Evolutionary conservation across 495 filamentous ascomycete genomes (phyloP).

Genomic region (Xylaria telfairii): DNA sequence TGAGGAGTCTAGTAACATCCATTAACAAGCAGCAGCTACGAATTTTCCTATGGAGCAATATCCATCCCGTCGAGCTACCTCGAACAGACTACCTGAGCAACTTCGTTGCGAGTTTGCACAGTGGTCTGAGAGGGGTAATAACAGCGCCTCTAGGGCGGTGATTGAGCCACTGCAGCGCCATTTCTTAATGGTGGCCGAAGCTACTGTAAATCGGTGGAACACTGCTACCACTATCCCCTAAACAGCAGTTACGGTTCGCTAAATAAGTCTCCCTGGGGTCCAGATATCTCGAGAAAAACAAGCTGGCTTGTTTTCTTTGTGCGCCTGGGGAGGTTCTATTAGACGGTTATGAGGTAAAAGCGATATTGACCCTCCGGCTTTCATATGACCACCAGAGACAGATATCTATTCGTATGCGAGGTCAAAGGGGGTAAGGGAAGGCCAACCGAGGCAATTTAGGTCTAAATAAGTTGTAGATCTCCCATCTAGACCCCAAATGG

Average conservation of each 20-base stretch:
- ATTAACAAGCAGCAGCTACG: not conserved
- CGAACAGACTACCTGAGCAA: not conserved
- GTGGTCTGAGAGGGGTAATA: not conserved
- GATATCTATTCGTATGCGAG: not conserved
- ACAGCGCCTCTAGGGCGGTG: not conserved
- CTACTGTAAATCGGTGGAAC: not conserved
- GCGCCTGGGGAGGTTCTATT: not conserved
- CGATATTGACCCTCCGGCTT: not conserved
- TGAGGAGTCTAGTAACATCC: not conserved
- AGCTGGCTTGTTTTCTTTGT: not conserved
- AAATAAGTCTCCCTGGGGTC: not conserved
- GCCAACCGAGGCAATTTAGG: not conserved
- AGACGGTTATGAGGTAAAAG: not conserved
- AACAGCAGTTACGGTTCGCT: not conserved
- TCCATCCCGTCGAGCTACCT: not conserved
- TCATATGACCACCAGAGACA: not conserved
- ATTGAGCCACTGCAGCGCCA: not conserved
- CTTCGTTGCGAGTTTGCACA: not conserved
- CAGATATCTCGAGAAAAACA: not conserved
- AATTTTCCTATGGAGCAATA: not conserved
- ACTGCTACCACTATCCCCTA: not conserved
- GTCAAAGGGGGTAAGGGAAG: not conserved
- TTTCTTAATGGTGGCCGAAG: not conserved
- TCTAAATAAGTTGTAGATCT: too few species aligned
- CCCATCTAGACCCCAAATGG: too few species aligned